Evolutionary conservation across 2,329 filamentous ascomycete species (phyloP).

Genomic region (Ambrosiella xylebori): DNA sequence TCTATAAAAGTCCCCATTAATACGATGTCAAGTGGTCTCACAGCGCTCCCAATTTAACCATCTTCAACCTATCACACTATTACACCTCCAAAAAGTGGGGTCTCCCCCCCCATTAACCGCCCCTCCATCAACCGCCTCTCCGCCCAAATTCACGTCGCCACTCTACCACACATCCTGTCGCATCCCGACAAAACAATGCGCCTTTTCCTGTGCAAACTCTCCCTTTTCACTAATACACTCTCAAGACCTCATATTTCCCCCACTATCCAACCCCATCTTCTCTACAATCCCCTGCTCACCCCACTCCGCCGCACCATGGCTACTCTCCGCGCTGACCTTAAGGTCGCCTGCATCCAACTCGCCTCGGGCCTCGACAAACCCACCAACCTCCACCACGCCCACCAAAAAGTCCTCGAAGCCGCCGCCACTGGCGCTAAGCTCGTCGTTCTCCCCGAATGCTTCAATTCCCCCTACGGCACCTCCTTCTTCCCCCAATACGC

Average conservation of each 20-base stretch:
- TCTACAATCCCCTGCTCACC: neutral
- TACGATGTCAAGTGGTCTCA: too few species aligned
- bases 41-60: too few species aligned
- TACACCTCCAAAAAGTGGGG: too few species aligned
- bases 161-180: neutral
- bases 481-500: slow-evolving; percentile 83
- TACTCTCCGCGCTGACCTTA: slow-evolving; percentile 54
- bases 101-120: neutral
- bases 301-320: slow-evolving; percentile 22
- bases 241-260: neutral
- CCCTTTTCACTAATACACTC: slow-evolving; percentile 2
- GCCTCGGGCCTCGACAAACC: slow-evolving; percentile 69
- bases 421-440: slow-evolving; percentile 61
- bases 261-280: neutral
- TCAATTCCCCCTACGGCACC: slow-evolving; percentile 94
- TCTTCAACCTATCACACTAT: too few species aligned
- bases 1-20: too few species aligned
- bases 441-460: slow-evolving; percentile 91
- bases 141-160: neutral
- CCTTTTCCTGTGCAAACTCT: neutral
- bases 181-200: neutral
- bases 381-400: slow-evolving; percentile 66
- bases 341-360: slow-evolving; percentile 67
- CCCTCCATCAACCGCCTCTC: neutral
- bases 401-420: slow-evolving; percentile 67